phyloP scores from a whole-genome alignment of 768 basidiomycete genomes.

The Clitopilus passeckerianus region DNA sequence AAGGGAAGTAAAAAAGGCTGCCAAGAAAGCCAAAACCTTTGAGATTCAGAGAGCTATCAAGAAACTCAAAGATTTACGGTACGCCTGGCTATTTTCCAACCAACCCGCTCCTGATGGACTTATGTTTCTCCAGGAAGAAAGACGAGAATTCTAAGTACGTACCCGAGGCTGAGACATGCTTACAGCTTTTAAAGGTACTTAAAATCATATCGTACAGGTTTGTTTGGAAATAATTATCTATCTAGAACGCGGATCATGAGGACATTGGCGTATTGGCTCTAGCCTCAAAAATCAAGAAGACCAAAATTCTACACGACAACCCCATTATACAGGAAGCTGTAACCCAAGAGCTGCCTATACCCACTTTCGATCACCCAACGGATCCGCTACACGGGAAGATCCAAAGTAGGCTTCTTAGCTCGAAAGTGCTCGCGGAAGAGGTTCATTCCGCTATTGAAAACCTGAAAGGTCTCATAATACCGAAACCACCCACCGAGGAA shows the following conservation, averaged over 20 bases:
- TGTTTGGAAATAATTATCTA: too few species aligned
- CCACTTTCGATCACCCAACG: constrained; percentile 24
- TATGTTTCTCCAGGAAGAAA: constrained; percentile 27
- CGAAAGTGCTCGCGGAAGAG: constrained; percentile 64
- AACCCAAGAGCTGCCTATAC: constrained; percentile 34
- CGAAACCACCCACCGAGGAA: constrained; percentile 11
- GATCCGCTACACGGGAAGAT: constrained; percentile 53
- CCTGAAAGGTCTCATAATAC: constrained; percentile 38
- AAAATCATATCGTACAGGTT: too few species aligned
- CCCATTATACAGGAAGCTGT: constrained; percentile 41
- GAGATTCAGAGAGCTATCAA: constrained; percentile 84
- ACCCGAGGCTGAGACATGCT: constrained; percentile 50
- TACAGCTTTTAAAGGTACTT: constrained; percentile 61
- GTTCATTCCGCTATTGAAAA: constrained; percentile 46
- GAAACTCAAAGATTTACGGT: constrained; percentile 71
- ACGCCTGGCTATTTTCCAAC: too few species aligned
- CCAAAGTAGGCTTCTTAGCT: constrained; percentile 70
- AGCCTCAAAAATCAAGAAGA: constrained; percentile 69
- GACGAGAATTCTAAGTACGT: constrained; percentile 32
- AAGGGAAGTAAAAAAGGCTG: constrained; percentile 67
- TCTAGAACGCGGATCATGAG: constrained; percentile 59
- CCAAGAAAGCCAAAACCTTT: constrained; percentile 77
- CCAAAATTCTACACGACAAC: constrained; percentile 50
- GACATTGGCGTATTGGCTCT: constrained; percentile 62
- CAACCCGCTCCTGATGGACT: neutral